A percentile compares a stretch with the other conserved stretches of the same genome.
Conservation (phyloP, 306 rosid species). For the Pyrus bretschneideri region DNA sequence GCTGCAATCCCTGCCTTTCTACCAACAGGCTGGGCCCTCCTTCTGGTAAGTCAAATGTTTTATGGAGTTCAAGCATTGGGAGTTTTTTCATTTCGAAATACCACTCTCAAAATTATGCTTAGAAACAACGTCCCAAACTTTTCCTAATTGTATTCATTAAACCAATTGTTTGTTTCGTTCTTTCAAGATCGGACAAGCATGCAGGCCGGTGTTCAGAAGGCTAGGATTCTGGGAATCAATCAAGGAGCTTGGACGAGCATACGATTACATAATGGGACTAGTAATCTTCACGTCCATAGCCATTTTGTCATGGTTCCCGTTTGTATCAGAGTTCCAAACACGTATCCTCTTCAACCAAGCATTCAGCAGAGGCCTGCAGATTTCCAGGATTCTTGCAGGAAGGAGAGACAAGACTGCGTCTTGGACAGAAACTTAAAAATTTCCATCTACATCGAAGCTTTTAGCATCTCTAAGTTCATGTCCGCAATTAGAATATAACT, state of each 20-base stretch:
- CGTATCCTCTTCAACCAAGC: constrained; percentile 95
- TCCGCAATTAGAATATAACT: not conserved
- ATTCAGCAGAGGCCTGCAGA: constrained; percentile 91
- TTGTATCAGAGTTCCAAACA: constrained; percentile 82
- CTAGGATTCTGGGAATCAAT: constrained; percentile 70
- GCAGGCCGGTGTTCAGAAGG: constrained; percentile 47
- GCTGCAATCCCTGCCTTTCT: constrained; percentile 82
- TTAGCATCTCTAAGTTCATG: not conserved
- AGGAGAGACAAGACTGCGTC: constrained; percentile 33
- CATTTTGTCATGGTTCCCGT: constrained; percentile 84
- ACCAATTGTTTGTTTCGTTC: not conserved
- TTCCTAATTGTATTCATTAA: not conserved
- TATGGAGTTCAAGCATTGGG: not conserved
- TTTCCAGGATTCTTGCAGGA: constrained; percentile 88
- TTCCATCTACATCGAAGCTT: not conserved
- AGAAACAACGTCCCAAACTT: not conserved
- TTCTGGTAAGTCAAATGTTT: constrained; percentile 49
- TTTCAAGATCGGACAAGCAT: constrained; percentile 75
- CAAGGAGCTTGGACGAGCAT: constrained; percentile 77
- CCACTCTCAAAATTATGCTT: not conserved
- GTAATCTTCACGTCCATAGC: constrained; percentile 76
- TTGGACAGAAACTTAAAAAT: not conserved
- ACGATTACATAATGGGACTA: constrained; percentile 81
- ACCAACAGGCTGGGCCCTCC: constrained; percentile 92
- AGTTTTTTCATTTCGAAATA: not conserved